Base-by-base conservation (phyloP, 75 land plant genomes). In the Chamaecyparis obtusa region DNA sequence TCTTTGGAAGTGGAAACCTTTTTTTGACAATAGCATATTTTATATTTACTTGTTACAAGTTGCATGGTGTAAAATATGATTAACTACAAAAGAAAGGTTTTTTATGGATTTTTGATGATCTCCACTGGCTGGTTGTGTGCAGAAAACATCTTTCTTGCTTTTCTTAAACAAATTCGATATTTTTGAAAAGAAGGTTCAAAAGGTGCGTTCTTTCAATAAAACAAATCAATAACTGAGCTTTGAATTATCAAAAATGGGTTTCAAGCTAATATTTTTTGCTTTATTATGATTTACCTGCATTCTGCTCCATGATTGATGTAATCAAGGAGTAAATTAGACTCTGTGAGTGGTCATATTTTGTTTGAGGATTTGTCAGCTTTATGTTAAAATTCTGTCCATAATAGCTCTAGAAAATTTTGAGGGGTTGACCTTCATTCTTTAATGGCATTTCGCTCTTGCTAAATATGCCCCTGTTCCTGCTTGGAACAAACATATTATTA, bases 81-180 rank as follows among this genome's bases (percentile, higher is more conserved):
- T 41, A 81, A 81, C 83, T n/a, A 51, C 33, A 81, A 46, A 44
- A 81, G 5, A 3, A 44, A 10, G 13, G 32, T 13, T 44, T 44
- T 46, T n/a, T 2, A 15, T 3, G 1, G 43, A 81, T 81, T 46
- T 81, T 43, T 81, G 49, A 81, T 81, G 30, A 44, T n/a, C n/a
- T 46, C 13, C 15, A 9, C 27, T 30, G 15, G 13, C 14, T 81
- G 48, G 32, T n/a, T 87, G 55, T 86, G 14, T 92, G 91, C 95
- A 97, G 99, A 95, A 94, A 91, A 96, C 99, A 32, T 96, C 98
- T 13, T 95, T 97, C 90, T 90, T 97, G 92, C 91, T 97, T 54
- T 96, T 97, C 76, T 88, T 97, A 11, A 97, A 97, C 91, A 97
- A 97, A 88, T 97, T 94, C 87, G 99, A 97, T 84, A 89, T 97